Conservation (phyloP, 2,329 filamentous ascomycete genomes). For the Fusarium staphyleae region DNA sequence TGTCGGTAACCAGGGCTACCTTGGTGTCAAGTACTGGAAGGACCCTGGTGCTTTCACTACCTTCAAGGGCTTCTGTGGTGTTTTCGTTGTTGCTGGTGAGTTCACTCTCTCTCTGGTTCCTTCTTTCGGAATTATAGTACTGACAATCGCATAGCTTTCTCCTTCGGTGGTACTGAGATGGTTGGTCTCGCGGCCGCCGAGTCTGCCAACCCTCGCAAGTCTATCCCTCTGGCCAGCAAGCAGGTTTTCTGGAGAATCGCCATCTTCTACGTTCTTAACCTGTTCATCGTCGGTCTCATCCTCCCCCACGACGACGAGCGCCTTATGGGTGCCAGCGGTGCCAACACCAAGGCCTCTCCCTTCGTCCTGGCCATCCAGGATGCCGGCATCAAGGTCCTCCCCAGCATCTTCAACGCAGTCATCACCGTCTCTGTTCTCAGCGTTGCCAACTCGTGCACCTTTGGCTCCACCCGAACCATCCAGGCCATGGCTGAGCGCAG, state of each 20-base stretch:
- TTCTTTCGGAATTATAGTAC: background rate
- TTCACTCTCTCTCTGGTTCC: constrained; percentile 39
- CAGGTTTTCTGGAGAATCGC: constrained; percentile 96
- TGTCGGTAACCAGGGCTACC: constrained; percentile 74
- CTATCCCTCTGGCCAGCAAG: constrained; percentile 85
- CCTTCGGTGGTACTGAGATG: constrained; percentile 78
- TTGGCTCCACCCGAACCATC: constrained; percentile 88
- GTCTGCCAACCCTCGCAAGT: constrained; percentile 77
- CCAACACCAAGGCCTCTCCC: constrained; percentile 79
- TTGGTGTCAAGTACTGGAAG: constrained; percentile 79
- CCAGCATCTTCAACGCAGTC: constrained; percentile 90
- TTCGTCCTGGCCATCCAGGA: constrained; percentile 93
- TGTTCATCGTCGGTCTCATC: constrained; percentile 81
- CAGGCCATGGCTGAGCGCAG: constrained; percentile 88
- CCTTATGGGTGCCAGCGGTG: constrained; percentile 64
- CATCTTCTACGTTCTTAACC: constrained; percentile 86
- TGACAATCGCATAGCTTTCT: constrained; percentile 52
- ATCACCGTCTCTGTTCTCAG: constrained; percentile 91
- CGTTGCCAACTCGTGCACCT: constrained; percentile 91
- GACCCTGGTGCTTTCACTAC: constrained; percentile 82
- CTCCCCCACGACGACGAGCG: constrained; percentile 74
- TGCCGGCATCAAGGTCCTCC: constrained; percentile 80
- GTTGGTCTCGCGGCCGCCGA: constrained; percentile 81
- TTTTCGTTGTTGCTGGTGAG: constrained; percentile 72
- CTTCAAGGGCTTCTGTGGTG: constrained; percentile 80